A percentile compares a stretch with the other conserved stretches of the same genome.
Evolutionary conservation across 352 stramenopile genomes (phyloP).

Genomic region (Phytophthora litchii): DNA sequence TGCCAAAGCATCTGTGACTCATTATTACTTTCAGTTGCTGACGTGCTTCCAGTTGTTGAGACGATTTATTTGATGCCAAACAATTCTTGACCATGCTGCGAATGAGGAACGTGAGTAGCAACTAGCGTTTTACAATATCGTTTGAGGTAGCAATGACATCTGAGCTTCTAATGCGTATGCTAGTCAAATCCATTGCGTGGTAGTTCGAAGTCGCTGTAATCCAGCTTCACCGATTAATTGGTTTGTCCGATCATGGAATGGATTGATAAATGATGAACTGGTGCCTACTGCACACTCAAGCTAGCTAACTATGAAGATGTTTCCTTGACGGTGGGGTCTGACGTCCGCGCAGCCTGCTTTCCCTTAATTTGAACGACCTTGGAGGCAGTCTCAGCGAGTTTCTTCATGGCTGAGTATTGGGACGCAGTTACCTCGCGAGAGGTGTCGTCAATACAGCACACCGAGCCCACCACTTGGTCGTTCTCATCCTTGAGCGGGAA

Average conservation of each 20-base stretch:
- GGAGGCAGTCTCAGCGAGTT: constrained; percentile 52
- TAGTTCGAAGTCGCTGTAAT: too few relatives aligned
- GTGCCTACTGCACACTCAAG: not conserved
- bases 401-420: constrained; percentile 64
- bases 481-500: constrained; percentile 51
- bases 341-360: constrained; percentile 18
- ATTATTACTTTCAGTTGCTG: too few relatives aligned
- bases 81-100: constrained; percentile 3
- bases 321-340: constrained; percentile 6
- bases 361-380: constrained; percentile 43
- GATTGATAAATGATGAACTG: constrained; percentile 27
- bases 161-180: too few relatives aligned
- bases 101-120: constrained; percentile 1
- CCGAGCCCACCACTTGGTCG: constrained; percentile 56
- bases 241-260: not conserved
- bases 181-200: too few relatives aligned
- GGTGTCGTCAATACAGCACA: constrained; percentile 65
- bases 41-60: not conserved
- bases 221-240: too few relatives aligned
- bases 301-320: constrained; percentile 5
- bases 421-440: constrained; percentile 53
- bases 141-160: too few relatives aligned
- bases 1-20: too few relatives aligned
- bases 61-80: not conserved
- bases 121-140: constrained; percentile 1